Evolutionary conservation across 352 stramenopile species (phyloP).

Genomic region (Pilasporangium apinafurcum): DNA sequence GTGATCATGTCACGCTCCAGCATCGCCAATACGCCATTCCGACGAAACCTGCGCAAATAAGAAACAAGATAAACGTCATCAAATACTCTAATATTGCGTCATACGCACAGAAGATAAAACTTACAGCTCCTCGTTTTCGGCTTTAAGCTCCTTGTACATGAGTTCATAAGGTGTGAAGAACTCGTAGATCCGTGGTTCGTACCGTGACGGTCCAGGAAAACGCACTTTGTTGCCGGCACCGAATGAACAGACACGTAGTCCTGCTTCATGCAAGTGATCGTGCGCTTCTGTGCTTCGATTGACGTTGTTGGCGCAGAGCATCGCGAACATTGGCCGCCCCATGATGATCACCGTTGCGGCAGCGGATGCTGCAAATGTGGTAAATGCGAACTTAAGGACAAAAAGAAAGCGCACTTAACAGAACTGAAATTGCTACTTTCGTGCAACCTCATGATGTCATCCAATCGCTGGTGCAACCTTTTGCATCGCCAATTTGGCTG

Average conservation of each 20-base stretch:
- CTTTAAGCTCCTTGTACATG: conserved; percentile 83
- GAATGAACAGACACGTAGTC: conserved; percentile 78
- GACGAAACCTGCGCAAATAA: conserved; percentile 44
- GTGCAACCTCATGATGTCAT: too few species aligned
- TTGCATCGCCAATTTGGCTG: too few species aligned
- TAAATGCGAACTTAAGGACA: too few species aligned
- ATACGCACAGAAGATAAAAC: background rate
- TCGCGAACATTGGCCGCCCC: conserved; percentile 65
- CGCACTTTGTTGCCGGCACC: conserved; percentile 83
- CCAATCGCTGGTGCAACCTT: too few species aligned
- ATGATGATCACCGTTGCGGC: too few species aligned
- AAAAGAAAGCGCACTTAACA: too few species aligned
- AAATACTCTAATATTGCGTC: background rate
- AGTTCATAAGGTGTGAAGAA: conserved; percentile 86
- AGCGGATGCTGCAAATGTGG: too few species aligned
- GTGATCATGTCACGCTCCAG: conserved; percentile 84
- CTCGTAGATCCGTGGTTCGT: conserved; percentile 79
- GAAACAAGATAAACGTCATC: background rate
- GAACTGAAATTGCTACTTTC: too few species aligned
- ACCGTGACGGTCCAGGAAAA: conserved; percentile 68
- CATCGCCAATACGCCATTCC: conserved; percentile 83
- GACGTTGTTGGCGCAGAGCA: conserved; percentile 89
- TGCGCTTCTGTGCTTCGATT: conserved; percentile 88
- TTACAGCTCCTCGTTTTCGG: conserved; percentile 67
- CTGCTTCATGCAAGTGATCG: conserved; percentile 71